Base-by-base conservation (phyloP, 2,329 filamentous ascomycete species). In the Fusarium oxysporum region DNA sequence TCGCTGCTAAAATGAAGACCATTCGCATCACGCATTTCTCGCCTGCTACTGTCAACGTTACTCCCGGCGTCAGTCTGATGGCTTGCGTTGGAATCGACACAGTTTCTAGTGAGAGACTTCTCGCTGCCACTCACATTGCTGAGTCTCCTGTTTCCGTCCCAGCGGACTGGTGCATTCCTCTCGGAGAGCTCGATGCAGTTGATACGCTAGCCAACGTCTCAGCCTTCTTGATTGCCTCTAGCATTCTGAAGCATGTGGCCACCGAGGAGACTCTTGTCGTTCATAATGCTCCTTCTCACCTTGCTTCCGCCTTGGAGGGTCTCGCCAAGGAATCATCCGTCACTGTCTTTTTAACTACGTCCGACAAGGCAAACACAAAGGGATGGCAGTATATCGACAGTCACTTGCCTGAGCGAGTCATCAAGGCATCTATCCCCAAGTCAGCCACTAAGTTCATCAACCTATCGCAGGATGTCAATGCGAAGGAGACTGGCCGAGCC, bases 21-120 rank as follows among this genome's bases (percentile, higher is more conserved):
- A 50, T 50, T 35, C 30, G 30, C 1, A 13, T 50, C 5, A 50
- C 47, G 0, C 47, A 50, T 1, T 50, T 50, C 11, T 50, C 47
- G 3, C 30, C 47, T 14, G 30, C 47, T 17, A 2, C 30, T 3
- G 30, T 23, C 16, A 50, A 12, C 2, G 0, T 50, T 1, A 3
- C 16, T 23, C n/a, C 47, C 0, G 47, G 47, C 1, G n/a, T 19
- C 0, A 50, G 47, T 0, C 0, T 50, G 0, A 19, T 25, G n/a
- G 7, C 0, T 13, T 50, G 47, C 8, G 30, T 23, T 19, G 47
- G 47, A 0, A 13, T 50, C 1, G 47, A 35, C 11, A 19, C 30
- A 6, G n/a, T 16, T 5, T 17, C 21, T 13, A 4, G 10, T 0
- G 47, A 35, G 16, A 1, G 16, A 33, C 1, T 35, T 3, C n/a